Evolutionary conservation across 1,284 basidiomycete genomes (phyloP).

Genomic region (Agaricales sp.): DNA sequence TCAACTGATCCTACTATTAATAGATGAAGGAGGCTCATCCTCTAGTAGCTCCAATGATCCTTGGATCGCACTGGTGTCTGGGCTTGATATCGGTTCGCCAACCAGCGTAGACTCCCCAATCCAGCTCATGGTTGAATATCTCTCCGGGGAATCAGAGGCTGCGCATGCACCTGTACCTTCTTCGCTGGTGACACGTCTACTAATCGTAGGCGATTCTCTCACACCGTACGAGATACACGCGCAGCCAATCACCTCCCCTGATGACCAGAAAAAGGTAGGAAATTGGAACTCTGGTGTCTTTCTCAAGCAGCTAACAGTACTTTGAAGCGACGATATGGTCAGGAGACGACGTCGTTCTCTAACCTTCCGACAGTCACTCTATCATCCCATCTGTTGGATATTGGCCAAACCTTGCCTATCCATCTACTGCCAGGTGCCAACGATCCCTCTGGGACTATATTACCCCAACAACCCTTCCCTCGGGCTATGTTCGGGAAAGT

Average conservation of each 20-base stretch:
- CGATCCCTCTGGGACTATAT: slow-evolving; percentile 81
- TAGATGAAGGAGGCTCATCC: slow-evolving; percentile 10
- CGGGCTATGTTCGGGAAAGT: slow-evolving; percentile 82
- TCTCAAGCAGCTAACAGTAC: slow-evolving; percentile 4
- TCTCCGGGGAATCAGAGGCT: slow-evolving; percentile 77
- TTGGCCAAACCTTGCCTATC: slow-evolving; percentile 62
- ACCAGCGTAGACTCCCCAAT: slow-evolving; percentile 64
- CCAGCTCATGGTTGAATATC: slow-evolving; percentile 80
- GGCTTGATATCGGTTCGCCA: slow-evolving; percentile 57
- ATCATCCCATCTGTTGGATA: slow-evolving; percentile 64
- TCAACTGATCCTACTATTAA: no score
- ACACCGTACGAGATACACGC: slow-evolving; percentile 22
- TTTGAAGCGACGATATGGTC: slow-evolving; percentile 33
- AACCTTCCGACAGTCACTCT: slow-evolving; percentile 68
- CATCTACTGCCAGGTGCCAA: slow-evolving; percentile 79
- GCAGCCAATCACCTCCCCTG: slow-evolving; percentile 19
- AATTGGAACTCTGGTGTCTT: slow-evolving; percentile 2
- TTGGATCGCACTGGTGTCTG: slow-evolving; percentile 83
- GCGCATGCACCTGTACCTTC: slow-evolving; percentile 54
- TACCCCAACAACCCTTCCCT: slow-evolving; percentile 93
- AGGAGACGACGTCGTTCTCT: slow-evolving; percentile 55
- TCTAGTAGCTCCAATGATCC: slow-evolving; percentile 41
- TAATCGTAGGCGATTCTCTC: slow-evolving; percentile 84
- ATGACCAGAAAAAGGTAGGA: slow-evolving; percentile 36
- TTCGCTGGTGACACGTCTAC: slow-evolving; percentile 67